A percentile compares a stretch with the other conserved stretches of the same genome.
phyloP scores from a whole-genome alignment of 768 basidiomycete genomes.

The Lactarius sanguifluus region DNA sequence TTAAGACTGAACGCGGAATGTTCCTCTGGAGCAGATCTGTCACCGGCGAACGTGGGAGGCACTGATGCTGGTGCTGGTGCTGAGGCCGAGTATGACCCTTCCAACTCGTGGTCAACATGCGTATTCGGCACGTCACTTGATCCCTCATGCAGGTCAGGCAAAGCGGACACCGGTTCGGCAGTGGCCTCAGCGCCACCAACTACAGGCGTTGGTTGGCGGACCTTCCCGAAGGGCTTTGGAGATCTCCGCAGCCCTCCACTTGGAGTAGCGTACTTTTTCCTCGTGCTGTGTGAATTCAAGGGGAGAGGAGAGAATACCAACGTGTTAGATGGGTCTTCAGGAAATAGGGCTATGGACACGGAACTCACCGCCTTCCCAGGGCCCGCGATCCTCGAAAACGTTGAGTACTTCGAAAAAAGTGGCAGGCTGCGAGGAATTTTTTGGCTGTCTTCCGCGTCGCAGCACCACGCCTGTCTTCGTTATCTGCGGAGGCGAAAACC shows the following conservation, averaged over 20 bases:
- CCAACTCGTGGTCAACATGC: constrained; percentile 11
- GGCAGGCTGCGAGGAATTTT: constrained; percentile 91
- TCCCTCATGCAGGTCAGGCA: constrained; percentile 32
- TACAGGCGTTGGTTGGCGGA: constrained; percentile 74
- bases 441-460: constrained; percentile 88
- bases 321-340: constrained; percentile 5
- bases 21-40: background rate
- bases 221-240: constrained; percentile 96
- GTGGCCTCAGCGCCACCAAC: constrained; percentile 52
- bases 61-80: background rate
- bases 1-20: constrained; percentile 4
- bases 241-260: constrained; percentile 98
- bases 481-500: constrained; percentile 87
- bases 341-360: background rate
- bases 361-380: constrained; percentile 29
- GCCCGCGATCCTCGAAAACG: constrained; percentile 48
- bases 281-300: constrained; percentile 54
- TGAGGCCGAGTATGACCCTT: background rate
- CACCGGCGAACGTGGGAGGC: background rate
- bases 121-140: constrained; percentile 7
- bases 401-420: constrained; percentile 91
- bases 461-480: constrained; percentile 79
- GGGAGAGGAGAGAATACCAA: background rate
- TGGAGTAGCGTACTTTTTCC: constrained; percentile 89
- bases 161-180: constrained; percentile 27